Percentiles rank a stretch among this genome's conserved stretches.
phyloP scores from a whole-genome alignment of 352 stramenopile genomes.

The Aphanomyces astaci region DNA sequence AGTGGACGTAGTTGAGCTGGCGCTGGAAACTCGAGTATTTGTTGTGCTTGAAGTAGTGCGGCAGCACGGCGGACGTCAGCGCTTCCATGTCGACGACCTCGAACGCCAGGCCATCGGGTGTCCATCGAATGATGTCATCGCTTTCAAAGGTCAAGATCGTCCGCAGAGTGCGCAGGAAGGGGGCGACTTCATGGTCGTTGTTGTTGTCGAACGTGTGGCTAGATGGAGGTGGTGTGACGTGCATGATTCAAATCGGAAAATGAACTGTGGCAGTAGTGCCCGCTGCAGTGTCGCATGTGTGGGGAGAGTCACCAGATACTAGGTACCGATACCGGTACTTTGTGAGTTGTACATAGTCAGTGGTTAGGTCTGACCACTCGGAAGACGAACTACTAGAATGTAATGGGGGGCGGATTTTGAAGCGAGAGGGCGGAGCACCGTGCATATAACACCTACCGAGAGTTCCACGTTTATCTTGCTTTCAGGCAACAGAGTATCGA shows the following conservation, averaged over 20 bases:
- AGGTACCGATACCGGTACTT: too few species aligned
- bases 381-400: too few species aligned
- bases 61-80: conserved; percentile 33
- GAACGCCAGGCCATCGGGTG: not conserved
- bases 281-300: too few species aligned
- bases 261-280: not conserved
- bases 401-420: too few species aligned
- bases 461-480: too few species aligned
- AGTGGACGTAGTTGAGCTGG: conserved; percentile 90
- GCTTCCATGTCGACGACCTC: conserved; percentile 38
- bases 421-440: too few species aligned
- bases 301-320: too few species aligned
- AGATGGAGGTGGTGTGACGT: not conserved
- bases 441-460: too few species aligned
- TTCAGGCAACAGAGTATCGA: too few species aligned
- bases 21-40: conserved; percentile 65
- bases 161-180: conserved; percentile 1
- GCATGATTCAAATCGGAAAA: not conserved
- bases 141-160: not conserved
- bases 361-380: too few species aligned
- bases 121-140: conserved; percentile 3
- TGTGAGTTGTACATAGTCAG: too few species aligned
- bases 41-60: conserved; percentile 8
- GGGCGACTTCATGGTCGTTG: not conserved
- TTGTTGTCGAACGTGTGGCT: not conserved